These are phyloP conservation scores for Talaromyces ruber DNA, from an alignment of 495 filamentous ascomycete genomes.

Conservation along the genomic window DNA sequence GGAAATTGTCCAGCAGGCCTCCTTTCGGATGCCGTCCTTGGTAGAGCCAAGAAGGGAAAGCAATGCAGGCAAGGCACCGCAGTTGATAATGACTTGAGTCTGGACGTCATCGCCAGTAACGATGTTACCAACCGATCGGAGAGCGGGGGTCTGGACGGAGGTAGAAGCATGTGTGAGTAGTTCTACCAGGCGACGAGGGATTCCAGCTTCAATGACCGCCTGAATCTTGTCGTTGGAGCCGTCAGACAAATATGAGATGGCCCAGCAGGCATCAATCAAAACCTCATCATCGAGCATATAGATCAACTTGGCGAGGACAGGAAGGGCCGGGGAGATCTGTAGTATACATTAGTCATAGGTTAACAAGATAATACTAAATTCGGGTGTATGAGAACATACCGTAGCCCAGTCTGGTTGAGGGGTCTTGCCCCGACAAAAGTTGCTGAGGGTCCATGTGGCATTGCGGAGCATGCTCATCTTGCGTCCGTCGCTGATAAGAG, in stretches of 20 bases:
- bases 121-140: conserved; percentile 97
- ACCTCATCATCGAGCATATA: conserved; percentile 99
- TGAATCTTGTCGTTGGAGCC: conserved; percentile 99
- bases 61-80: conserved; percentile 83
- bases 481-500: conserved; percentile 88
- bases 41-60: conserved; percentile 87
- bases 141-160: conserved; percentile 95
- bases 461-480: conserved; percentile 99
- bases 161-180: conserved; percentile 98
- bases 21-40: conserved; percentile 99
- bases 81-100: conserved; percentile 99
- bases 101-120: conserved; percentile 98
- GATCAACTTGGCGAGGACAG: conserved; percentile 91
- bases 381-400: conserved; percentile 33
- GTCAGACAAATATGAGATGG: conserved; percentile 98
- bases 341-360: conserved; percentile 12
- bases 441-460: conserved; percentile 98
- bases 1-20: conserved; percentile 99
- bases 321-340: conserved; percentile 92
- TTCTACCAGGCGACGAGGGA: conserved; percentile 94
- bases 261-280: conserved; percentile 98
- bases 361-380: neutral
- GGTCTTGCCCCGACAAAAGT: conserved; percentile 99
- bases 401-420: conserved; percentile 98
- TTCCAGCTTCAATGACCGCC: conserved; percentile 96